Base-by-base conservation (phyloP, 768 basidiomycete genomes). In the Suillus subaureus region DNA sequence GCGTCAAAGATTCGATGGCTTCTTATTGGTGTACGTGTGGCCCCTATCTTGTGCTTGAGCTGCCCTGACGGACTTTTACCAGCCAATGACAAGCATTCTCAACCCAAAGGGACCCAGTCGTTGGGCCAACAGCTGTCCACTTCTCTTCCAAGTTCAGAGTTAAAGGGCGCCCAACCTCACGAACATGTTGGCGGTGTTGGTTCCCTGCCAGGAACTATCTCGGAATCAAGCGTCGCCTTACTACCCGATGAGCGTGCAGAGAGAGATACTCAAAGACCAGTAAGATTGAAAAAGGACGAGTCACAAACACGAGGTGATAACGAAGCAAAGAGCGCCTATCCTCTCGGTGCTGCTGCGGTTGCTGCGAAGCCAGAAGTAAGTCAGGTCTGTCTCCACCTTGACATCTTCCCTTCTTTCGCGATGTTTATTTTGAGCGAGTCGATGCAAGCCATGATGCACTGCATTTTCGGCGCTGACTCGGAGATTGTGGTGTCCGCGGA, bases 161-260 rank as follows among this genome's bases (percentile, higher is more conserved):
- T 72, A 13, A 71, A 71, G 33, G 79, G 79, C 0, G 70, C 74
- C 31, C 72, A 69, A 31, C 77, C 82, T 1, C 65, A 56, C 1
- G 79, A 80, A 56, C 76, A 67, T 49, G 68, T 67, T 0, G 76
- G 72, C 7, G 87, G 85, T 18, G 81, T 83, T 2, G 85, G 85
- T 11, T 79, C 84, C 0, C 79, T 87, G 16, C 85, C 85, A 0
- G 86, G 85, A 15, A 74, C 73, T 35, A 63, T 73, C 15, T 78
- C 76, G 26, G 86, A 88, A 68, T 71, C 77, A 11, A 80, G 78
- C 6, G 83, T 87, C 12, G 82, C 84, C 5, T 77, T 79, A 54
- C 72, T 85, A 1, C 87, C 86, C 4, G 82, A 85, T 15, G 84
- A 86, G 62, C 76, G 82, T 21, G 31, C 51, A 26, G 31, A 47